A percentile compares a stretch with the other conserved stretches of the same genome.
Conservation (phyloP, 306 rosid genomes). For the Malus sieversii region DNA sequence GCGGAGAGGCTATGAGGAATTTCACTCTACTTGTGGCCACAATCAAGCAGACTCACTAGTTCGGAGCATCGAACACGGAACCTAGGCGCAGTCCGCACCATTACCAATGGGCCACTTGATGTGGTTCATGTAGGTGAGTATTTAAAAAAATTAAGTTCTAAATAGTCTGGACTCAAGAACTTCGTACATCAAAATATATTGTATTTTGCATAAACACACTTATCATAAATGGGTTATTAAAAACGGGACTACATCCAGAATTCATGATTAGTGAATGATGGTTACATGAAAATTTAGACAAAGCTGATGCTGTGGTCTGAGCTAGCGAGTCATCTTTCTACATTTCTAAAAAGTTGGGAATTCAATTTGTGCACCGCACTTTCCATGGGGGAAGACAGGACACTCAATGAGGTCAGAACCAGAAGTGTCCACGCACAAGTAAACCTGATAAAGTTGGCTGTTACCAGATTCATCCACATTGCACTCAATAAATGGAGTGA, state of each 20-base stretch:
- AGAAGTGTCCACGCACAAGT: slow-evolving; percentile 42
- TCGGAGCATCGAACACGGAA: too few species aligned
- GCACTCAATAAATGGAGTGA: slow-evolving; percentile 35
- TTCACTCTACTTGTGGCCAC: too few species aligned
- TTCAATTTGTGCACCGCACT: slow-evolving; percentile 24
- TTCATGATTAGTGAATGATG: neutral
- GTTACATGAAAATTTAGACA: neutral
- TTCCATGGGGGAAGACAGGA: slow-evolving; percentile 28
- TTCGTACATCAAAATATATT: neutral
- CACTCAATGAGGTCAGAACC: slow-evolving; percentile 41
- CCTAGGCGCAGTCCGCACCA: too few species aligned
- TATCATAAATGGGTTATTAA: neutral
- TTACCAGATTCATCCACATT: slow-evolving; percentile 36
- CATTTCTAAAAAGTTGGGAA: slow-evolving; percentile 30
- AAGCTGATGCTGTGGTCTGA: neutral
- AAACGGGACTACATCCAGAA: neutral
- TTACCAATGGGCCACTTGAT: too few species aligned
- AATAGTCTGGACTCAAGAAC: neutral
- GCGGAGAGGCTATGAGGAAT: too few species aligned
- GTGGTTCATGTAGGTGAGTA: too few species aligned
- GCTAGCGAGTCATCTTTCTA: too few species aligned
- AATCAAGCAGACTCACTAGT: too few species aligned
- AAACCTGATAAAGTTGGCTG: slow-evolving; percentile 39
- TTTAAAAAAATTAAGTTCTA: too few species aligned
- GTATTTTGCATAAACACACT: neutral